Conservation (phyloP, 129 eudicot species). For the Flaveria ramosissima region DNA sequence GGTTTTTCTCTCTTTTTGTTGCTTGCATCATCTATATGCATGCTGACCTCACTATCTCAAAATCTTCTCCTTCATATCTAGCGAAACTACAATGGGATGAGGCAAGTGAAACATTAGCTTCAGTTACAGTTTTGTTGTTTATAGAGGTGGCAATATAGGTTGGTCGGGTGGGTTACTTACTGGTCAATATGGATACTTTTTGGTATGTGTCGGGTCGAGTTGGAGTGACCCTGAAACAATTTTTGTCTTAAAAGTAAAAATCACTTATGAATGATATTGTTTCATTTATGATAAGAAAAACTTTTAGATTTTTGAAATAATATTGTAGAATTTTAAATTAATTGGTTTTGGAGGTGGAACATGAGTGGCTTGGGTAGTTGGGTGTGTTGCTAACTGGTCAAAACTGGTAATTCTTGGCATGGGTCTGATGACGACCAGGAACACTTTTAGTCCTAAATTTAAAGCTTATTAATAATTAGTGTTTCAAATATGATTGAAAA, state of each 20-base stretch:
- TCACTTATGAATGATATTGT: not conserved
- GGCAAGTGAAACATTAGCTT: conserved; percentile 39
- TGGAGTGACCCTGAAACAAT: not conserved
- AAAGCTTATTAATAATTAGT: not conserved
- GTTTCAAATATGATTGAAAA: not conserved
- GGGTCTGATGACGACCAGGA: not conserved
- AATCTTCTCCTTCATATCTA: conserved; percentile 82
- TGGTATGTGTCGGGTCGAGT: not conserved
- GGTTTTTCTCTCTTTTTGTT: conserved; percentile 80
- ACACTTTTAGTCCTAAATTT: not conserved
- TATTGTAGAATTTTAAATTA: not conserved
- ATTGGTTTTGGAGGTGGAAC: not conserved
- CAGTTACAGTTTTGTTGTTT: not conserved
- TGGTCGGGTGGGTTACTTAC: not conserved
- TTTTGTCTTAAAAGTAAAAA: not conserved
- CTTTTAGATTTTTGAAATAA: not conserved
- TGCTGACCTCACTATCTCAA: conserved; percentile 95
- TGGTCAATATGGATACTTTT: not conserved
- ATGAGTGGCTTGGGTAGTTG: not conserved
- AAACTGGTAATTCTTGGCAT: not conserved
- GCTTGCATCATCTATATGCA: conserved; percentile 78
- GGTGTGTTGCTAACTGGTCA: not conserved
- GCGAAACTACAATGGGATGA: conserved; percentile 98
- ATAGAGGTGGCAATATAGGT: not conserved
- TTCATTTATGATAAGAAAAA: not conserved